Evolutionary conservation across 2,329 filamentous ascomycete species (phyloP).

Genomic region (Penicillium sp.): DNA sequence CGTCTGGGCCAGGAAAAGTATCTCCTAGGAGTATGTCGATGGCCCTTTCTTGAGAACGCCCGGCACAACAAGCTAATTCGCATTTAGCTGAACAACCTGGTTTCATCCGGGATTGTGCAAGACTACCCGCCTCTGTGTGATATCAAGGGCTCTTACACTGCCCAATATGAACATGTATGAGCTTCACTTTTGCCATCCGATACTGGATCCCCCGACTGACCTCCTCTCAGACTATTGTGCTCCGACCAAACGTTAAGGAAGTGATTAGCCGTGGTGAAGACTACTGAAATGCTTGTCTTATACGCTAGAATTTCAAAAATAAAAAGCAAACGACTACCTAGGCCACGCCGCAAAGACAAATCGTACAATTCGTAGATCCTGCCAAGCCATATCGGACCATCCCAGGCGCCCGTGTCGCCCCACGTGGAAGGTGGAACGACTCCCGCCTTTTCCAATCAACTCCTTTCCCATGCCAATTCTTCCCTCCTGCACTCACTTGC

Average conservation of each 20-base stretch:
- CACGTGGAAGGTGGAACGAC: constrained; percentile 33
- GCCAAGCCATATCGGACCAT: constrained; percentile 20
- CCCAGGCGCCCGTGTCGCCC: constrained; percentile 28
- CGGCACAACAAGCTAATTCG: constrained; percentile 27
- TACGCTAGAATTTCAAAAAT: constrained; percentile 2
- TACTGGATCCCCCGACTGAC: constrained; percentile 7
- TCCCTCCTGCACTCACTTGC: constrained; percentile 7
- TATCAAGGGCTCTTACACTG: constrained; percentile 91
- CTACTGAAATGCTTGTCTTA: constrained; percentile 57
- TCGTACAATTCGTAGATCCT: constrained; percentile 8
- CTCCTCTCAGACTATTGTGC: constrained; percentile 63
- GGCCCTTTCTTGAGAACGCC: neutral
- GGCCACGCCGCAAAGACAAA: neutral
- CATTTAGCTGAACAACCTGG: constrained; percentile 74
- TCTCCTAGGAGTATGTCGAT: constrained; percentile 68
- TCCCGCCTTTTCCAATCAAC: constrained; percentile 10
- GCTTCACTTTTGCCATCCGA: constrained; percentile 1
- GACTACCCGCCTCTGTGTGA: constrained; percentile 86
- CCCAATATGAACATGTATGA: constrained; percentile 91
- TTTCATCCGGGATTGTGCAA: constrained; percentile 79
- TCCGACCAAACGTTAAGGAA: constrained; percentile 79
- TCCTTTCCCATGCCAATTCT: constrained; percentile 5
- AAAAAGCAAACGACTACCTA: constrained; percentile 7
- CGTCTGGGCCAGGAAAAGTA: constrained; percentile 94
- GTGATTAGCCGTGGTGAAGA: constrained; percentile 83